These are phyloP conservation scores for Penicillium argentinense DNA, from an alignment of 495 filamentous ascomycete genomes.

Conservation along the genomic window DNA sequence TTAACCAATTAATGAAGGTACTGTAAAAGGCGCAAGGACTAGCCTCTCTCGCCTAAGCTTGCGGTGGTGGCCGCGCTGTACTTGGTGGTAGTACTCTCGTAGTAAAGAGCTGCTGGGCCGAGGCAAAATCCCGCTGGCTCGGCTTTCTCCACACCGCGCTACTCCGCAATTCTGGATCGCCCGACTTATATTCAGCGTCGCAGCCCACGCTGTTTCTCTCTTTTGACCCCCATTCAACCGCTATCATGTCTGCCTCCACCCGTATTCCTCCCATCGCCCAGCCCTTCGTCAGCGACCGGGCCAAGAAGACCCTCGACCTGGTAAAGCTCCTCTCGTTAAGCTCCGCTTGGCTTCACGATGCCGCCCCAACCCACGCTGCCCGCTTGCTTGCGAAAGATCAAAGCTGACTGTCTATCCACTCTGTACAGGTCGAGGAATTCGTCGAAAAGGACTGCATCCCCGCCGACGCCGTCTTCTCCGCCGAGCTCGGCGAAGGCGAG, in stretches of 20 bases:
- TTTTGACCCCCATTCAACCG: background rate
- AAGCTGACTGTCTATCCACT: background rate
- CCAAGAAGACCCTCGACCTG: slow-evolving; percentile 69
- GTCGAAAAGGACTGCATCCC: slow-evolving; percentile 95
- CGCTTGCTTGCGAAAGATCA: no score
- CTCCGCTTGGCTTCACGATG: background rate
- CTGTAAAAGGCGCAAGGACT: no score
- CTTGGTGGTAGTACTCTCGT: slow-evolving; percentile 1
- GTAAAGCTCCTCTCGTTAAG: slow-evolving; percentile 35
- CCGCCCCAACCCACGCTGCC: no score
- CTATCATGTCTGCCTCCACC: slow-evolving; percentile 59
- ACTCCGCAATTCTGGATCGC: slow-evolving; percentile 27
- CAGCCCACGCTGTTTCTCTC: background rate
- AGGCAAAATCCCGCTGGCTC: slow-evolving; percentile 27
- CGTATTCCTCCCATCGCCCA: slow-evolving; percentile 68
- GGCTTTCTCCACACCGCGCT: slow-evolving; percentile 27
- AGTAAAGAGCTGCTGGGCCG: slow-evolving; percentile 21
- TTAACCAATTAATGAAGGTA: no score
- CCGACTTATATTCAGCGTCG: slow-evolving; percentile 20
- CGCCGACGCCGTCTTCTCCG: slow-evolving; percentile 73
- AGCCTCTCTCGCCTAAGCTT: no score
- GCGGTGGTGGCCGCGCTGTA: no score
- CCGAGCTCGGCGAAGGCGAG: slow-evolving; percentile 74
- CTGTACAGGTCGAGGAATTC: slow-evolving; percentile 77
- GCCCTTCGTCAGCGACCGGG: slow-evolving; percentile 72